Conservation (phyloP, 1,139 yeast genomes). For the Magnusiomyces sp. region DNA sequence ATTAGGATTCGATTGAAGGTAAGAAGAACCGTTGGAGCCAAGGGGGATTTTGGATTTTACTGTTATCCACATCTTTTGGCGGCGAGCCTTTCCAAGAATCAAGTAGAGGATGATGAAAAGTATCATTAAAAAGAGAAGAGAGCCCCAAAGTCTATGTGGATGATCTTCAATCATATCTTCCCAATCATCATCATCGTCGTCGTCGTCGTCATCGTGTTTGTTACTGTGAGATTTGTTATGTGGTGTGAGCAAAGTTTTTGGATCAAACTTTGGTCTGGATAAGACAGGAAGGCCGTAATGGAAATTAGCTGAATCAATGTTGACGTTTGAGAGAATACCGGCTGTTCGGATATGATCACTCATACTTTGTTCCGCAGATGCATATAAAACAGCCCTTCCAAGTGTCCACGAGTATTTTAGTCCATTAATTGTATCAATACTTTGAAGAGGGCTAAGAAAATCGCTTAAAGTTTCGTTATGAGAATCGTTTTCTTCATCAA, state of each 20-base stretch:
- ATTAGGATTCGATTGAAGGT: no score
- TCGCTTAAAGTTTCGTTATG: slow-evolving; percentile 16
- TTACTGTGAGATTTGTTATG: neutral
- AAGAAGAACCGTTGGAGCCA: neutral
- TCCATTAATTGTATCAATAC: slow-evolving; percentile 57
- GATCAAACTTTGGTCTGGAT: neutral
- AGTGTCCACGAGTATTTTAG: slow-evolving; percentile 74
- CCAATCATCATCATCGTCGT: slow-evolving; percentile 29
- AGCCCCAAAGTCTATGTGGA: slow-evolving; percentile 51
- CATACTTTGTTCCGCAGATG: slow-evolving; percentile 35
- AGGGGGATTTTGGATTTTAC: slow-evolving; percentile 18
- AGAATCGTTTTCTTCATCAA: slow-evolving; percentile 7
- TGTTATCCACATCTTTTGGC: slow-evolving; percentile 26
- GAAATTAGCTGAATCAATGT: neutral
- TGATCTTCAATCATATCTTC: slow-evolving; percentile 28
- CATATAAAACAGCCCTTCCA: slow-evolving; percentile 67
- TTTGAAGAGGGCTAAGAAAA: slow-evolving; percentile 42
- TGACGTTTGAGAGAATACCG: neutral
- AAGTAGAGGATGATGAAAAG: slow-evolving; percentile 40
- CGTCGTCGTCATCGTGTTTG: slow-evolving; percentile 13
- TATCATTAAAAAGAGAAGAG: slow-evolving; percentile 40
- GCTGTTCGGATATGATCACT: neutral
- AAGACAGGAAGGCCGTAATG: neutral
- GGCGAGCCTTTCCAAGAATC: slow-evolving; percentile 39
- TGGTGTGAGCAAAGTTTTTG: neutral